Conservation (phyloP, 371 early-diverging fungal species). For the Sanchytrium tribonematis region DNA sequence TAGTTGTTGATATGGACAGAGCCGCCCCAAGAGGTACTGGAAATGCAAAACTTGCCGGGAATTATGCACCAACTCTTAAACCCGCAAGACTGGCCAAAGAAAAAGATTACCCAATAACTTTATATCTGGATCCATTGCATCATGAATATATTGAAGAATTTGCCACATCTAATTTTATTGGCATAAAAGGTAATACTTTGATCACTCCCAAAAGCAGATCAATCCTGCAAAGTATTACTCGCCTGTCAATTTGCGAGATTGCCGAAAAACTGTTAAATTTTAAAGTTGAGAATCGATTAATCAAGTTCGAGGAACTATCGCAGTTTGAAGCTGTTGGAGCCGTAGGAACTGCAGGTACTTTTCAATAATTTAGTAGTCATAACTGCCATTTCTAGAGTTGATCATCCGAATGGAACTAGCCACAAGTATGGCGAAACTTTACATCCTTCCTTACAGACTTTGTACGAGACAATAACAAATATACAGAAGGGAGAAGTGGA, state of each 20-base stretch:
- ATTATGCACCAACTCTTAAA: slow-evolving; percentile 34
- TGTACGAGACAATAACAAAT: slow-evolving; percentile 1
- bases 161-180: slow-evolving; percentile 52
- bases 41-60: slow-evolving; percentile 39
- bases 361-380: slow-evolving; percentile 21
- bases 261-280: slow-evolving; percentile 31
- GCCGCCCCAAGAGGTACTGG: slow-evolving; percentile 26
- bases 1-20: slow-evolving; percentile 36
- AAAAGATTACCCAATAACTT: slow-evolving; percentile 32
- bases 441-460: neutral
- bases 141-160: slow-evolving; percentile 42
- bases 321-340: slow-evolving; percentile 19
- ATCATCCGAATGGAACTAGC: slow-evolving; percentile 16
- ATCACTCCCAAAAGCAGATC: slow-evolving; percentile 34
- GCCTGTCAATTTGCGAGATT: slow-evolving; percentile 31
- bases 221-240: slow-evolving; percentile 41
- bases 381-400: slow-evolving; percentile 38
- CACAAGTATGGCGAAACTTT: neutral
- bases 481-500: slow-evolving; percentile 2
- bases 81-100: slow-evolving; percentile 29
- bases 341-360: slow-evolving; percentile 12
- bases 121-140: slow-evolving; percentile 38
- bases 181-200: slow-evolving; percentile 28
- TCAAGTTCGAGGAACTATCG: slow-evolving; percentile 26
- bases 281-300: slow-evolving; percentile 25